phyloP scores from a whole-genome alignment of 2,329 filamentous ascomycete species.

The Trichoderma guizhouense region DNA sequence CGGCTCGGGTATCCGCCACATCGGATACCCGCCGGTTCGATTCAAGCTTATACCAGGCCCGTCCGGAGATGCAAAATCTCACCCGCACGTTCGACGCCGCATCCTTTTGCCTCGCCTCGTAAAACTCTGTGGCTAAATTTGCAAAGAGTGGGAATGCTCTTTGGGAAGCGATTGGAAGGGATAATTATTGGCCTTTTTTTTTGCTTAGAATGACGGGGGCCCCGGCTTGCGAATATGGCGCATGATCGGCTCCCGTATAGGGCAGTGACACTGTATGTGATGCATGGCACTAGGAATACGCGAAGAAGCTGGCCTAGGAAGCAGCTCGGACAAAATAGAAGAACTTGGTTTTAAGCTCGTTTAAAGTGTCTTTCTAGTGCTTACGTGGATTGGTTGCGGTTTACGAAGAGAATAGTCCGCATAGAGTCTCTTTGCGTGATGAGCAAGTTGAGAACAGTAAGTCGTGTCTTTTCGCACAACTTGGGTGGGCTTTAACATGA shows the following conservation, averaged over 20 bases:
- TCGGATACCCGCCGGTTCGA: constrained; percentile 2
- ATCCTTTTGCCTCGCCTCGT: not conserved
- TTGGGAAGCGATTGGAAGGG: not conserved
- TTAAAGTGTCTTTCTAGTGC: not conserved
- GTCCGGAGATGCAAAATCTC: not conserved
- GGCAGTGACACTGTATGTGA: not conserved
- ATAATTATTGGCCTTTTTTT: not conserved
- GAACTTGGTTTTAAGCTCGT: not conserved
- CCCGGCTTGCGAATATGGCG: not conserved
- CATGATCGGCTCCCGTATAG: not conserved
- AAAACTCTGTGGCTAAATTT: not conserved
- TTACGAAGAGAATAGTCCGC: not conserved
- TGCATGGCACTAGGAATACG: not conserved
- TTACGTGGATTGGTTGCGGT: not conserved
- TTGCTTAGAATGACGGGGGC: not conserved
- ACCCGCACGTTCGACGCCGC: not conserved
- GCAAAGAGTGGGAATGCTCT: not conserved
- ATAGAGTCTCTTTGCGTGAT: not conserved
- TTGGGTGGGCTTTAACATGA: not conserved
- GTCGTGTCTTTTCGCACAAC: not conserved
- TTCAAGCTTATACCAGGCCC: not conserved
- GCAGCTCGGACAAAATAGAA: not conserved
- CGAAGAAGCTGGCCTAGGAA: not conserved
- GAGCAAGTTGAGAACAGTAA: not conserved
- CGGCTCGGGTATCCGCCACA: constrained; percentile 17